Conservation (phyloP, 2,329 filamentous ascomycete genomes). For the Exophiala bonariae region DNA sequence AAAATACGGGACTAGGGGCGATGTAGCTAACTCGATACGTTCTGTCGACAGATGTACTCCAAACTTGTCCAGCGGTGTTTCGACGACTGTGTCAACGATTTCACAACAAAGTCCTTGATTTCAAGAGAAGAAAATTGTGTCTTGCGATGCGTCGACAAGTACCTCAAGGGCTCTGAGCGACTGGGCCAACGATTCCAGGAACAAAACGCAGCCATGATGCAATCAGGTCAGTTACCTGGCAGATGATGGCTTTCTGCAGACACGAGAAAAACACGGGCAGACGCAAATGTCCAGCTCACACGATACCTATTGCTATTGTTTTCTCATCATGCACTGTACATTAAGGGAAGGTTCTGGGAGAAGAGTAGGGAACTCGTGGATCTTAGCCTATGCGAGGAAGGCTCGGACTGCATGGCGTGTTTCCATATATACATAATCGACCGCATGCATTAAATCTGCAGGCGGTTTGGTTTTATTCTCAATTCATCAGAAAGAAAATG, state of each 20-base stretch:
- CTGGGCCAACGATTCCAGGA: slow-evolving; percentile 88
- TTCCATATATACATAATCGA: not conserved
- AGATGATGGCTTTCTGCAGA: slow-evolving; percentile 31
- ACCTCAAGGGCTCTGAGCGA: slow-evolving; percentile 86
- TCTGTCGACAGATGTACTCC: slow-evolving; percentile 61
- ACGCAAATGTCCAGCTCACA: too few relatives aligned
- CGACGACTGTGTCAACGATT: slow-evolving; percentile 95
- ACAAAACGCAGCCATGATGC: slow-evolving; percentile 68
- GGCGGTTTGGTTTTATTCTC: too few relatives aligned
- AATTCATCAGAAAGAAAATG: not conserved
- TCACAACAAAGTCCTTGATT: slow-evolving; percentile 93
- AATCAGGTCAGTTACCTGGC: slow-evolving; percentile 54
- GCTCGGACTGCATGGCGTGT: too few relatives aligned
- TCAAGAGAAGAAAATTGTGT: slow-evolving; percentile 88
- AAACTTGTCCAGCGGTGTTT: slow-evolving; percentile 70
- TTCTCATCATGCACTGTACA: not conserved
- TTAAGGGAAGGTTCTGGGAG: not conserved
- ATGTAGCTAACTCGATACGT: slow-evolving; percentile 13
- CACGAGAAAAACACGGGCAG: not conserved
- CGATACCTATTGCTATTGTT: not conserved
- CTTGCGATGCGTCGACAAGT: slow-evolving; percentile 93
- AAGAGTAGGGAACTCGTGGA: not conserved
- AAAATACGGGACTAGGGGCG: too few relatives aligned
- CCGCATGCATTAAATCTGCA: not conserved
- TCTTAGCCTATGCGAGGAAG: not conserved